Evolutionary conservation across 352 stramenopile species (phyloP), one percentile per base, ranked within the genome.

Genomic region (Phytophthora hybrid): DNA sequence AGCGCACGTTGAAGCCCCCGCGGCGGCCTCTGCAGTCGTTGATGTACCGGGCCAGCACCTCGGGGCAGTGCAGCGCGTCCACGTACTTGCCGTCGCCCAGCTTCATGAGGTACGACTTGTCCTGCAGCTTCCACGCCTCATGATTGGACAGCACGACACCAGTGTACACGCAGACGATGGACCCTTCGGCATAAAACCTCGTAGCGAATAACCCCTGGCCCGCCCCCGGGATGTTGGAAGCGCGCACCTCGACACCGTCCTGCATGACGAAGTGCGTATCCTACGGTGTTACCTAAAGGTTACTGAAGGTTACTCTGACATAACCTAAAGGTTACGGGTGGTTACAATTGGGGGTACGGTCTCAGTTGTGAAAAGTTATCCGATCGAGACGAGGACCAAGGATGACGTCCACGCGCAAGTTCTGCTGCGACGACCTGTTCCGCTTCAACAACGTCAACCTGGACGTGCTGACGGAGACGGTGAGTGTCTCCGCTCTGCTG

Each of bases 401-500:
- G 44, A 99, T 99, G 97, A 98, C 97, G 29, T 99, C 97, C 34
- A 94, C 97, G 59, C 82, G 97, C 63, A 96, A 95, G 70, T 99
- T 99, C 78, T 84, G 87, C 66, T 99, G 98, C 86, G 91, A 99
- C 56, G 98, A 99, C 82, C 84, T 99, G 61, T 97, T 99, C 69
- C 92, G 92, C 59, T 99, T 99, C 84, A 99, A 99, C 80, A 98
- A 99, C 59, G 93, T 99, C 68, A 99, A 99, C 78, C 87, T 99
- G 52, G 97, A 99, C 78, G 87, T 98, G 61, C 84, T 99, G 19
- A 99, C 96, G 39, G 95, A 96, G 85, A 99, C 96, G 86, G 85
- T 94, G 60, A 23, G 81, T 26, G 71, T 14, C 26, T 37, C 47
- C 3, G 21, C 41, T 51, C 19, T 53, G 19, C 23, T 63, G n/a